These are phyloP conservation scores for Cryptococcus sp. DNA, from an alignment of 1,284 basidiomycete genomes.

Conservation along the genomic window DNA sequence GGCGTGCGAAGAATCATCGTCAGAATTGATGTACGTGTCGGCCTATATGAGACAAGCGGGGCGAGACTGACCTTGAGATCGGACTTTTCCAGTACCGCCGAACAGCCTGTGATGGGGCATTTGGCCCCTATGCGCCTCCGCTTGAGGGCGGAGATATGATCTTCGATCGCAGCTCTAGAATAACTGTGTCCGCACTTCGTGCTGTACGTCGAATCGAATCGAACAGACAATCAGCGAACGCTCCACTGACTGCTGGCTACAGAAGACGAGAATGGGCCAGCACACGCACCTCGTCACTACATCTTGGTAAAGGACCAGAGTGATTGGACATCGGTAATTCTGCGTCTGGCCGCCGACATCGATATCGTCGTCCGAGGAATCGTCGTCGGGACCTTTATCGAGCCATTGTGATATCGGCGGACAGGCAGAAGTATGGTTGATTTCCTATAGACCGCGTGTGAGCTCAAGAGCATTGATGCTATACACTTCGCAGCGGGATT, in stretches of 20 bases:
- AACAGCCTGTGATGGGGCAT: constrained; percentile 23
- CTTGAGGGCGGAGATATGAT: constrained; percentile 14
- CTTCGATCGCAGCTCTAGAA: constrained; percentile 21
- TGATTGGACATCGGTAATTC: constrained; percentile 76
- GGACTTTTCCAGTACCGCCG: constrained; percentile 2
- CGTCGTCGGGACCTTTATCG: constrained; percentile 65
- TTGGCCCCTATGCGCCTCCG: constrained; percentile 1
- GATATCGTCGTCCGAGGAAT: constrained; percentile 70
- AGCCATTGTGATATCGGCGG: constrained; percentile 75
- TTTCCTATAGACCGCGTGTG: constrained; percentile 56
- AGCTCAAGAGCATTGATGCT: background rate
- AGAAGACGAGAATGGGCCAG: background rate
- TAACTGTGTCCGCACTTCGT: constrained; percentile 27
- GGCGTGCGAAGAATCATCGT: background rate
- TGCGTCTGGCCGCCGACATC: constrained; percentile 79
- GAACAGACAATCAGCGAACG: background rate
- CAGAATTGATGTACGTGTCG: background rate
- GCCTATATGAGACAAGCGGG: too few relatives aligned
- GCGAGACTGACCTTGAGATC: constrained; percentile 18
- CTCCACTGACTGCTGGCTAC: background rate
- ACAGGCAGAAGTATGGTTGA: constrained; percentile 63
- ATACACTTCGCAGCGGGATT: background rate
- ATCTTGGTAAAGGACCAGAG: constrained; percentile 63
- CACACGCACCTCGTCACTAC: constrained; percentile 61
- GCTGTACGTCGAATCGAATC: constrained; percentile 10